Evolutionary conservation across 441 rosid genomes (phyloP).

Genomic region (Syzygium syzygioides): DNA sequence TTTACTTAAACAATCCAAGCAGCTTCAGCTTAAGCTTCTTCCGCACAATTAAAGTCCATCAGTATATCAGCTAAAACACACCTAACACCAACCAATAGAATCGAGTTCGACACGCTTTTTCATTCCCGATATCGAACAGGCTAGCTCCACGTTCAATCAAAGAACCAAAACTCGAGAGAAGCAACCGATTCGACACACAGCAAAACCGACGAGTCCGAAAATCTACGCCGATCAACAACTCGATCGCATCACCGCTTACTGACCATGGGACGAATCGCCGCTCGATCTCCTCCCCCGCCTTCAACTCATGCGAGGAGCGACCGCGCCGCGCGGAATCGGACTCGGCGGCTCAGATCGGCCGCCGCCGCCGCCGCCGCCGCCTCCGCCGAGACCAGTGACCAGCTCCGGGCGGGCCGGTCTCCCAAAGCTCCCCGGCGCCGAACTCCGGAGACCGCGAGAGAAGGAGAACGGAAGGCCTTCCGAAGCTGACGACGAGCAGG

Average conservation of each 20-base stretch:
- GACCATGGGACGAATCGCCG: slow-evolving; percentile 36
- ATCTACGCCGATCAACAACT: neutral
- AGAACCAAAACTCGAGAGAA: neutral
- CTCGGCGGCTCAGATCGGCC: slow-evolving; percentile 47
- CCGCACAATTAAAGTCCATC: neutral
- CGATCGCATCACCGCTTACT: neutral
- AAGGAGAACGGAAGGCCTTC: neutral
- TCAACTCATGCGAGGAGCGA: slow-evolving; percentile 36
- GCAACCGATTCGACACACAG: neutral
- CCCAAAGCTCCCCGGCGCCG: neutral
- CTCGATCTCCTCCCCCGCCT: slow-evolving; percentile 29
- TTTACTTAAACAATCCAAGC: neutral
- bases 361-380: neutral
- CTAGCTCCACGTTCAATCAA: neutral
- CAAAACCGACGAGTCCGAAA: neutral
- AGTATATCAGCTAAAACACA: neutral
- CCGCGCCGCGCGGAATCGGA: slow-evolving; percentile 8
- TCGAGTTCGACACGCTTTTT: neutral
- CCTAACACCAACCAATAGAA: neutral
- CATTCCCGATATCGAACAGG: neutral
- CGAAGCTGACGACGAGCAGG: neutral
- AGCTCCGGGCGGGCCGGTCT: too few species aligned
- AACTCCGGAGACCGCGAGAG: neutral
- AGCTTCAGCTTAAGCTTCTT: neutral
- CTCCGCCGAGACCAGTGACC: neutral